Evolutionary conservation across 768 basidiomycete species (phyloP).

Genomic region (Boletus speciosus): DNA sequence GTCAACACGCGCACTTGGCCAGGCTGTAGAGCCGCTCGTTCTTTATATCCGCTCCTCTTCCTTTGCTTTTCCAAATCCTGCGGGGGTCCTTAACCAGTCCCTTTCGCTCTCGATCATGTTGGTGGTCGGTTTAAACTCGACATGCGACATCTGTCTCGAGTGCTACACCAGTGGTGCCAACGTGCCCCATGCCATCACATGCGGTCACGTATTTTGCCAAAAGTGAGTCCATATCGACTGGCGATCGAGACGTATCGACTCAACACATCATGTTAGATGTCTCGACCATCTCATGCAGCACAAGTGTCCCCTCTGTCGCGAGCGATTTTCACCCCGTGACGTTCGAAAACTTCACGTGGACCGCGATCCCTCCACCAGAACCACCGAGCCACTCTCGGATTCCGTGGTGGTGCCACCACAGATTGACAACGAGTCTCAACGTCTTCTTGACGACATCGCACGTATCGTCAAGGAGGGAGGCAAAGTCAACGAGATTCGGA

Average conservation of each 20-base stretch:
- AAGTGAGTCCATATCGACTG: conserved; percentile 31
- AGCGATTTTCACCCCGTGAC: conserved; percentile 43
- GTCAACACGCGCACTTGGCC: conserved; percentile 31
- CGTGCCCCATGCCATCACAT: conserved; percentile 61
- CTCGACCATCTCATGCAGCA: conserved; percentile 46
- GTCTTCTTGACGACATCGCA: conserved; percentile 52
- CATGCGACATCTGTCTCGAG: conserved; percentile 77
- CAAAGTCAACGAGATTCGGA: conserved; percentile 45
- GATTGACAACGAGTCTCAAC: conserved; percentile 44
- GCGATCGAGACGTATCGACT: conserved; percentile 6
- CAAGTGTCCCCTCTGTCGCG: conserved; percentile 64
- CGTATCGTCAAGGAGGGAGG: conserved; percentile 55
- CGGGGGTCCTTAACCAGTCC: conserved; percentile 37
- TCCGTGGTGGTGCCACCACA: conserved; percentile 13
- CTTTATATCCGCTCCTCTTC: conserved; percentile 19
- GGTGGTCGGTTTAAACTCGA: conserved; percentile 57
- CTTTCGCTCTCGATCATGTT: conserved; percentile 49
- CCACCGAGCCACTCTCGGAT: conserved; percentile 21
- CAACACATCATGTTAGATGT: conserved; percentile 41
- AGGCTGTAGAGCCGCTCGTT: conserved; percentile 20
- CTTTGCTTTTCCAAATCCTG: conserved; percentile 3
- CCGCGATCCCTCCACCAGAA: conserved; percentile 33
- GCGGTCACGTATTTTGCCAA: conserved; percentile 71
- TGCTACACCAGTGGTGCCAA: conserved; percentile 49
- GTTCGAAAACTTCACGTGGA: conserved; percentile 61